Base-by-base conservation (phyloP, 2,329 filamentous ascomycete species). In the Talaromyces rugulosus region DNA sequence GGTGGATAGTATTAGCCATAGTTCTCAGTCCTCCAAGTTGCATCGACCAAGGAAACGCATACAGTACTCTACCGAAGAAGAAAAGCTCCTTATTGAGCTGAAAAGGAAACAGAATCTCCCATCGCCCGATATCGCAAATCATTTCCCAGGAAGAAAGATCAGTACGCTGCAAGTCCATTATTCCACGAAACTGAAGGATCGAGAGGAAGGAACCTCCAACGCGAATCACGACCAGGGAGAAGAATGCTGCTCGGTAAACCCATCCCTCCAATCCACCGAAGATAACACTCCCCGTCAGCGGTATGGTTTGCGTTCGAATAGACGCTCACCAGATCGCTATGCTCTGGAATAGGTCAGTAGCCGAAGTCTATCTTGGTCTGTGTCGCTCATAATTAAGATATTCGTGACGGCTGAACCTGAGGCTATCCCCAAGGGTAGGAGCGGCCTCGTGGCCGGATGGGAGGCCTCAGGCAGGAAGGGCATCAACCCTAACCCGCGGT, bases 111-210 rank as follows among this genome's bases (percentile, higher is more conserved):
- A 50, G 4, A 34, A 40, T 14, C 33, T 59, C 5, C 23, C 57
- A 36, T 59, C 28, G 57, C 5, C n/a, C 27, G 57, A 59, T 30
- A 59, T 59, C n/a, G 47, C 44, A 53, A 59, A 42, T n/a, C 44
- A 53, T 53, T 52, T 59, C 40, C 57, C 44, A 52, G 57, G 34
- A 28, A 51, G 57, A 59, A 52, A 12, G 18, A 53, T 4, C 4
- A 28, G 30, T 52, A 4, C 42, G 9, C 57, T 59, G 9, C 57
- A 53, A 33, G 47, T 53, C 7, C 44, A 23, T 44, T 59, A 59
- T 33, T 59, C 16, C 2, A 53, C 57, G 16, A 36, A 51, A 42
- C 44, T 59, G 9, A 59, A 59, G n/a, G 12, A 30, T 42, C 23
- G 57, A 53, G 9, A 31, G 27, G 16, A 27, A 18, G 18, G 28